Evolutionary conservation across 495 filamentous ascomycete genomes (phyloP).

Genomic region (Aspergillus bertholletiae): DNA sequence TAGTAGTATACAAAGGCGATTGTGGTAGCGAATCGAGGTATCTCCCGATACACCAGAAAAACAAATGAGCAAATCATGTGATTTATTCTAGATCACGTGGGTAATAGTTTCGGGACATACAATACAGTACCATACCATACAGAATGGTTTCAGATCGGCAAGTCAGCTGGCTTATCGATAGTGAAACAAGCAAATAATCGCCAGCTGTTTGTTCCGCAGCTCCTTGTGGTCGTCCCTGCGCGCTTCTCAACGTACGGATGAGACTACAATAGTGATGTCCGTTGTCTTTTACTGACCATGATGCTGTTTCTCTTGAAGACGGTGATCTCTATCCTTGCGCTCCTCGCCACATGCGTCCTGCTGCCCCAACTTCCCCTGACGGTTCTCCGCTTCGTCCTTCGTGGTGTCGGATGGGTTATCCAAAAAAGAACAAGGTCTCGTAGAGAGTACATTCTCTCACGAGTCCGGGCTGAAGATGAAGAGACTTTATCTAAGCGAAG

Average conservation of each 20-base stretch:
- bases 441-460: conserved; percentile 56
- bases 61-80: background rate
- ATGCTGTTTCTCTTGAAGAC: conserved; percentile 39
- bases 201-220: conserved; percentile 1
- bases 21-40: too few relatives aligned
- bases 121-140: background rate
- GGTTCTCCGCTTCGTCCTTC: conserved; percentile 36
- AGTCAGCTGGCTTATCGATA: conserved; percentile 11
- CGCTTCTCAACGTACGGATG: background rate
- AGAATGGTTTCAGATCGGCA: background rate
- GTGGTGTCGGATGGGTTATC: conserved; percentile 60
- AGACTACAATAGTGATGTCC: conserved; percentile 7
- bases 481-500: conserved; percentile 39
- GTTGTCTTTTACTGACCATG: conserved; percentile 10
- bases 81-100: too few relatives aligned
- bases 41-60: too few relatives aligned
- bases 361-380: conserved; percentile 35
- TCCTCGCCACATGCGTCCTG: conserved; percentile 33
- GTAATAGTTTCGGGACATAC: too few relatives aligned
- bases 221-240: background rate
- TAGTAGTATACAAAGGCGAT: background rate
- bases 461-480: conserved; percentile 57
- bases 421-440: conserved; percentile 63
- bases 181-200: conserved; percentile 10
- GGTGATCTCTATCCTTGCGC: conserved; percentile 30